Conservation (phyloP, 1,139 yeast genomes). For the Debaryomyces subglobosus region DNA sequence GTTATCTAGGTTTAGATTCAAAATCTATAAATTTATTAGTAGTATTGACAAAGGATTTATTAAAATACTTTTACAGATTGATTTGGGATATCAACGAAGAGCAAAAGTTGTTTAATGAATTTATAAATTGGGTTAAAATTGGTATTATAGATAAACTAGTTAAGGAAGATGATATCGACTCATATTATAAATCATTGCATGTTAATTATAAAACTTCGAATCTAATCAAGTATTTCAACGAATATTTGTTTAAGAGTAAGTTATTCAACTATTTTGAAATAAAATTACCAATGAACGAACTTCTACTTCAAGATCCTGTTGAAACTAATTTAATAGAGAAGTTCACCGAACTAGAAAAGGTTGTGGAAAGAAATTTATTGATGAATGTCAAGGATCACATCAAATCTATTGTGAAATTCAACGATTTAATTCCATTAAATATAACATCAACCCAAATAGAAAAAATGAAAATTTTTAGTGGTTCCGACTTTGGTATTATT, state of each 20-base stretch:
- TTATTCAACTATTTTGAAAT: slow-evolving; percentile 28
- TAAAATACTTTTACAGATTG: slow-evolving; percentile 41
- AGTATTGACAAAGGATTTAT: slow-evolving; percentile 28
- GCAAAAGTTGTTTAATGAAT: slow-evolving; percentile 52
- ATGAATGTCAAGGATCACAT: slow-evolving; percentile 18
- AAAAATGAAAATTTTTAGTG: slow-evolving; percentile 5
- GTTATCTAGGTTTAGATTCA: slow-evolving; percentile 33
- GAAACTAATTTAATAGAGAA: slow-evolving; percentile 11
- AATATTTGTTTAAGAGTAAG: slow-evolving; percentile 27
- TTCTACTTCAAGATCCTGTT: slow-evolving; percentile 13
- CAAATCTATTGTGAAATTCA: slow-evolving; percentile 14
- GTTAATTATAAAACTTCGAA: slow-evolving; percentile 26
- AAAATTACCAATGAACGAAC: slow-evolving; percentile 21
- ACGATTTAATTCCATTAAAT: slow-evolving; percentile 9
- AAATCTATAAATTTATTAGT: slow-evolving; percentile 30
- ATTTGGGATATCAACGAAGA: slow-evolving; percentile 57
- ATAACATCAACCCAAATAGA: not conserved
- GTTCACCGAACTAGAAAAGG: slow-evolving; percentile 13
- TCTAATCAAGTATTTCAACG: slow-evolving; percentile 35
- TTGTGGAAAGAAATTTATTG: slow-evolving; percentile 15
- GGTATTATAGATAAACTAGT: slow-evolving; percentile 40
- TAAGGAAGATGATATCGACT: slow-evolving; percentile 38
- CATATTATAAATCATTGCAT: slow-evolving; percentile 23
- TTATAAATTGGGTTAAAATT: slow-evolving; percentile 51
- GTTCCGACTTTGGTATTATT: slow-evolving; percentile 9